Evolutionary conservation across 176 grass and related monocot species (phyloP), one percentile per base, ranked within the genome.

Genomic region (Aegilops bicornis): DNA sequence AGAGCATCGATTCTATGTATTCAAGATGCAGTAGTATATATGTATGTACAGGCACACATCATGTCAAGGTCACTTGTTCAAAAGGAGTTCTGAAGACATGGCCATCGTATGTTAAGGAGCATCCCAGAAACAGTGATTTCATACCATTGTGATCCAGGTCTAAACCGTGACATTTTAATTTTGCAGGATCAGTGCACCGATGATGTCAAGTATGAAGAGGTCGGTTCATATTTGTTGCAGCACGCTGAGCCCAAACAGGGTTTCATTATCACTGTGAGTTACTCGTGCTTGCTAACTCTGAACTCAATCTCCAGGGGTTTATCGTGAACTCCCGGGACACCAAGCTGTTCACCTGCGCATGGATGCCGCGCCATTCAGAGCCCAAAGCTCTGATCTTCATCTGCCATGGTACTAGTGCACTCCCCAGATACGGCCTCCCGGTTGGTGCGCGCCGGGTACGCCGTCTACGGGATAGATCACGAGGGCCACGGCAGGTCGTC

Each of bases 401-500:
- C 31, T 90, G 89, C 19, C 90, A 92, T 16, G 56, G 56, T 59
- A 89, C 8, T 3, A 43, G 47, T 47, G 11, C 15, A 17, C 6
- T 6, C 0, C 22, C 14, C 91, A 89, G 93, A 83, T n/a, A 87
- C 89, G 0, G 95, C 88, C 35, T 36, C 67, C 64, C 68, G 83
- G 13, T 60, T 94, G 43, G 90, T 91, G 45, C 25, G 7, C 17
- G 90, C 88, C 10, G 95, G 90, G 25, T 94, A 94, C 23, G 84
- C 71, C 8, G 81, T 97, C 30, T 70, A 97, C 52, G 95, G 88
- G 19, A 89, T 97, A 65, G 94, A 97, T 16, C 91, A 89, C 14
- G 90, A 97, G 73, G 95, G 95, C 1, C 95, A 97, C 25, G 95
- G 92, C n/a, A 91, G 78, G 61, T 94, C 94, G 50, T 88, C 85